These are phyloP conservation scores for Termitomyces heimii DNA, from an alignment of 768 basidiomycete species.

Conservation along the genomic window DNA sequence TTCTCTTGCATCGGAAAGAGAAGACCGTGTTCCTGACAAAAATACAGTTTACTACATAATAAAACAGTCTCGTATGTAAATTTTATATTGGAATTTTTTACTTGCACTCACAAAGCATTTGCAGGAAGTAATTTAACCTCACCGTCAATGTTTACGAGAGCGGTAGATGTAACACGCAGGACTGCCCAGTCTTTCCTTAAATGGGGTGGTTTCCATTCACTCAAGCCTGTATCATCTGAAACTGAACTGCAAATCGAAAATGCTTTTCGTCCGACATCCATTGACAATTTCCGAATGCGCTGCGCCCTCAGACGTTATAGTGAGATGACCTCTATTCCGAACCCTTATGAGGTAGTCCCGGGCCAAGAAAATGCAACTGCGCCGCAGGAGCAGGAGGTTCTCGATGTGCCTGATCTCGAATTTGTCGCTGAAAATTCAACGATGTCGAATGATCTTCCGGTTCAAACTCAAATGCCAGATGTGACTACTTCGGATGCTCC, in stretches of 20 bases:
- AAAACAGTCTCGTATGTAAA: slow-evolving; percentile 12
- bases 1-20: slow-evolving; percentile 2
- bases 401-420: slow-evolving; percentile 1
- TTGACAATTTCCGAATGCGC: slow-evolving; percentile 25
- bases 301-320: slow-evolving; percentile 20
- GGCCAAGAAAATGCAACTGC: background rate
- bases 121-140: background rate
- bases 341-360: slow-evolving; percentile 20
- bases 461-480: background rate
- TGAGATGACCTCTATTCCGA: slow-evolving; percentile 12
- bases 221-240: slow-evolving; percentile 22
- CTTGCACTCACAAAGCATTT: background rate
- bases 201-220: slow-evolving; percentile 32
- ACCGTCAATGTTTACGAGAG: background rate
- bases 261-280: slow-evolving; percentile 14
- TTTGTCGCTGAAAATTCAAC: slow-evolving; percentile 4
- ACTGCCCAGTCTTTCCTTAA: slow-evolving; percentile 18
- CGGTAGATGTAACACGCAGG: background rate
- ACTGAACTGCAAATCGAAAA: slow-evolving; percentile 16
- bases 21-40: background rate
- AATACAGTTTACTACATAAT: slow-evolving; percentile 8
- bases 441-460: slow-evolving; percentile 6
- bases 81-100: background rate
- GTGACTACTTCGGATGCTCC: background rate
- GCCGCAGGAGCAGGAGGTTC: slow-evolving; percentile 14